These are phyloP conservation scores for Tritrichomonas foetus DNA, from an alignment of 208 protist genomes.

Conservation along the genomic window DNA sequence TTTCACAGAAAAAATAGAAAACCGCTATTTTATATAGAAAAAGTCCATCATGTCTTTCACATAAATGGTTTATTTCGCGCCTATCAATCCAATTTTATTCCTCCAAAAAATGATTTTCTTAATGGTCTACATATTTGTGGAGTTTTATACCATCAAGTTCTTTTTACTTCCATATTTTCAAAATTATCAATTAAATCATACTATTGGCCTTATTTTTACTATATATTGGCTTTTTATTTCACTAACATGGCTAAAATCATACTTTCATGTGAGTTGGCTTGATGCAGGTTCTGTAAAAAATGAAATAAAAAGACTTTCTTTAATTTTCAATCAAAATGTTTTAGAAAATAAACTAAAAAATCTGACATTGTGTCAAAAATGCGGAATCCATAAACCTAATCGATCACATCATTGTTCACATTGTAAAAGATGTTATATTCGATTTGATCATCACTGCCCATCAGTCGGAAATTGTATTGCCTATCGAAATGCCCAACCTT, in stretches of 20 bases:
- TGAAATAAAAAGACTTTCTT: neutral
- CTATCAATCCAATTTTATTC: neutral
- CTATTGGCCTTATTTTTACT: neutral
- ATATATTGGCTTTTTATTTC: neutral
- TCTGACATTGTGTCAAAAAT: neutral
- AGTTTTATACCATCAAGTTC: neutral
- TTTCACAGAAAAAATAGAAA: neutral
- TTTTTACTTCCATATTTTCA: neutral
- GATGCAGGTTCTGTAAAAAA: neutral
- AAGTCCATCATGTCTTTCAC: neutral
- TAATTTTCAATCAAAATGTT: neutral
- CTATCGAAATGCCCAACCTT: neutral
- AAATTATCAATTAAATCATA: too few species aligned
- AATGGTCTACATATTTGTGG: neutral
- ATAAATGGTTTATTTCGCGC: neutral
- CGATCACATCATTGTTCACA: neutral
- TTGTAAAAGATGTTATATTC: neutral
- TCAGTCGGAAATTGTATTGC: slow-evolving; percentile 5
- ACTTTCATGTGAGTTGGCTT: neutral
- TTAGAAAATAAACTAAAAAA: neutral
- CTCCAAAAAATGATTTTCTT: neutral
- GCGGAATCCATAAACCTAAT: neutral
- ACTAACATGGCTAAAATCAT: neutral
- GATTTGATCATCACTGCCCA: slow-evolving; percentile 8
- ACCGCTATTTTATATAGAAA: neutral